These are phyloP conservation scores for Boletus reticulatus DNA, from an alignment of 768 basidiomycete species.

Conservation along the genomic window DNA sequence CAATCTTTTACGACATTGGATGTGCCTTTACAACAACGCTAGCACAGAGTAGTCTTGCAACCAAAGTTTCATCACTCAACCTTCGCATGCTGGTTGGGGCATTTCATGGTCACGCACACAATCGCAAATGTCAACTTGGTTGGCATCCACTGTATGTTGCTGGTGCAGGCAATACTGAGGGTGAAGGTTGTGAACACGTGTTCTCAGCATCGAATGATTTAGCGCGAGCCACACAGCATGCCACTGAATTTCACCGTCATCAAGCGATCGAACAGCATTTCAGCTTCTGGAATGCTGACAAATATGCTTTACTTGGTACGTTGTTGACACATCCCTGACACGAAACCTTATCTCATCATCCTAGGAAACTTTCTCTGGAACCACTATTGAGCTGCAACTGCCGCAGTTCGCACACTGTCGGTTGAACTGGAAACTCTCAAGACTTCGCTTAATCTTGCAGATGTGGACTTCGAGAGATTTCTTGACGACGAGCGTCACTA, in stretches of 20 bases:
- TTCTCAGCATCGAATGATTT: not conserved
- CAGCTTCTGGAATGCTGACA: not conserved
- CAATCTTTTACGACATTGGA: not conserved
- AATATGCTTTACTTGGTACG: not conserved
- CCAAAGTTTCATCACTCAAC: not conserved
- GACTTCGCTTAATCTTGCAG: not conserved
- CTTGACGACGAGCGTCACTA: not conserved
- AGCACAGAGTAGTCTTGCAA: no score
- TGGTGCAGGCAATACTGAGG: not conserved
- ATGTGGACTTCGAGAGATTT: not conserved
- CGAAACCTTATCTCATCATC: no score
- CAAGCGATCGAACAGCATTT: slow-evolving; percentile 1
- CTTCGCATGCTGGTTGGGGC: not conserved
- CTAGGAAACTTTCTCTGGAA: not conserved
- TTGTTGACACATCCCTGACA: no score
- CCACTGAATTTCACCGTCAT: not conserved
- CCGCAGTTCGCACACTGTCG: not conserved
- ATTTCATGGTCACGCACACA: slow-evolving; percentile 6
- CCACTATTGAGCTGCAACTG: not conserved
- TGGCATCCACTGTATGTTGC: slow-evolving; percentile 1
- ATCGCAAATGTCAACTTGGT: not conserved
- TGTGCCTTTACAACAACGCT: not conserved
- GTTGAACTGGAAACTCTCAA: not conserved
- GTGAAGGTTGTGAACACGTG: slow-evolving; percentile 1
- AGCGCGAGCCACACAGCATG: not conserved